Percentiles rank a stretch among this genome's conserved stretches.
phyloP scores from a whole-genome alignment of 2,329 filamentous ascomycete species.

The Talaromyces sp. region DNA sequence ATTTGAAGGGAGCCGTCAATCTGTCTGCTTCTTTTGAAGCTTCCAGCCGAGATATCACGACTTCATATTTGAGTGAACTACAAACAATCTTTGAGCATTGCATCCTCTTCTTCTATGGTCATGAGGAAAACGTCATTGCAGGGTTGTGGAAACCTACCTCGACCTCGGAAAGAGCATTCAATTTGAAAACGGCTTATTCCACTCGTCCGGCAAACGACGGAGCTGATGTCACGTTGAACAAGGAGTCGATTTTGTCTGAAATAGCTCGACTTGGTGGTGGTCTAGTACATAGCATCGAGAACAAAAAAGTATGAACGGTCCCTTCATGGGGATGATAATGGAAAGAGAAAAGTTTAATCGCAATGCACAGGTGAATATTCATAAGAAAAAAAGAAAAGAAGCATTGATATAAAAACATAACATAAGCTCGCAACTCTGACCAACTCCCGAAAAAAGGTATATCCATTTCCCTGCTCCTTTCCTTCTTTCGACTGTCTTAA shows the following conservation, averaged over 20 bases:
- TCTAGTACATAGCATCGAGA: constrained; percentile 65
- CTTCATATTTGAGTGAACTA: constrained; percentile 65
- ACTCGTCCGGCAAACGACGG: constrained; percentile 26
- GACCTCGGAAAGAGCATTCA: constrained; percentile 31
- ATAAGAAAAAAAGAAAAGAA: not conserved
- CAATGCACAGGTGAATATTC: not conserved
- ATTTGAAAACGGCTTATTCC: constrained; percentile 38
- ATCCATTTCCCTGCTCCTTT: not conserved
- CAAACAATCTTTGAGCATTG: constrained; percentile 62
- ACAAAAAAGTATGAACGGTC: constrained; percentile 27
- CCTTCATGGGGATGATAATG: not conserved
- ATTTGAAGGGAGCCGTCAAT: constrained; percentile 65
- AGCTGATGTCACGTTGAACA: constrained; percentile 36
- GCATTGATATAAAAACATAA: not conserved
- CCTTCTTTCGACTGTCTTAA: constrained; percentile 1
- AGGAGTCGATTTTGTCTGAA: constrained; percentile 41
- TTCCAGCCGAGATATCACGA: constrained; percentile 54
- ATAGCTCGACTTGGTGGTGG: constrained; percentile 53
- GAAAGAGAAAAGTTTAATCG: not conserved
- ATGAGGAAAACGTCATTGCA: constrained; percentile 53
- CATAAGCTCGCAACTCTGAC: not conserved
- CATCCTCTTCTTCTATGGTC: constrained; percentile 76
- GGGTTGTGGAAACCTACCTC: constrained; percentile 62
- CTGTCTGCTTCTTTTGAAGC: not conserved
- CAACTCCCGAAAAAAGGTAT: not conserved